Conservation (phyloP, 345 rosid species). For the Limnanthes douglasii region DNA sequence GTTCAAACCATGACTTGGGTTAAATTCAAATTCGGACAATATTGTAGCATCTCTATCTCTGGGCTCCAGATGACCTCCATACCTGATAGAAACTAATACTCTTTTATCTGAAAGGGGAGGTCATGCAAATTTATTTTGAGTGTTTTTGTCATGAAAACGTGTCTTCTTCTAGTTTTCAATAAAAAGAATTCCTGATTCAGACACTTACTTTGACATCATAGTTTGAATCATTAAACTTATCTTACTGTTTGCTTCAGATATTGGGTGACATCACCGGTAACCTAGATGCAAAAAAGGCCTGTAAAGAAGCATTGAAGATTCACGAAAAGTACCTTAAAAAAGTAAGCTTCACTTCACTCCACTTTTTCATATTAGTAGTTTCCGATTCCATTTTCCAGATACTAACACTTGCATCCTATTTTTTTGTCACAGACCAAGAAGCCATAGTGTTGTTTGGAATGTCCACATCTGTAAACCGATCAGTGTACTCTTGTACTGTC, state of each 20-base stretch:
- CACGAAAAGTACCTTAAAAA: conserved; percentile 64
- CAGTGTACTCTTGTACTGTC: background rate
- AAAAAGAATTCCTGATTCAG: no score
- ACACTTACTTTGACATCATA: no score
- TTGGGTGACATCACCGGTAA: conserved; percentile 56
- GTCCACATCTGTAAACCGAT: background rate
- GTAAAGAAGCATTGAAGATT: conserved; percentile 66
- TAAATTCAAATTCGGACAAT: no score
- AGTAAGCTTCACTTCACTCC: conserved; percentile 18
- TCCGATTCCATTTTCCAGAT: background rate
- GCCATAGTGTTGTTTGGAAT: conserved; percentile 8
- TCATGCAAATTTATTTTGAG: no score
- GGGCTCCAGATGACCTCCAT: no score
- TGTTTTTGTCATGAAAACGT: background rate
- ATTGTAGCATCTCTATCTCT: no score
- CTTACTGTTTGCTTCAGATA: conserved; percentile 31
- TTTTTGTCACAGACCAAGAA: conserved; percentile 10
- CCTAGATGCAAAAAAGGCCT: conserved; percentile 75
- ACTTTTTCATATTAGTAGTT: background rate
- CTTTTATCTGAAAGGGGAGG: no score
- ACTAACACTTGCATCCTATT: background rate
- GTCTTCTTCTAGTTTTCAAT: background rate
- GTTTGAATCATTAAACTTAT: no score
- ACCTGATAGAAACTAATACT: background rate
- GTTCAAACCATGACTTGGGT: no score